A percentile compares a stretch with the other conserved stretches of the same genome.
These are phyloP conservation scores for Stygiomarasmius scandens DNA, from an alignment of 1,284 basidiomycete species.

Conservation along the genomic window DNA sequence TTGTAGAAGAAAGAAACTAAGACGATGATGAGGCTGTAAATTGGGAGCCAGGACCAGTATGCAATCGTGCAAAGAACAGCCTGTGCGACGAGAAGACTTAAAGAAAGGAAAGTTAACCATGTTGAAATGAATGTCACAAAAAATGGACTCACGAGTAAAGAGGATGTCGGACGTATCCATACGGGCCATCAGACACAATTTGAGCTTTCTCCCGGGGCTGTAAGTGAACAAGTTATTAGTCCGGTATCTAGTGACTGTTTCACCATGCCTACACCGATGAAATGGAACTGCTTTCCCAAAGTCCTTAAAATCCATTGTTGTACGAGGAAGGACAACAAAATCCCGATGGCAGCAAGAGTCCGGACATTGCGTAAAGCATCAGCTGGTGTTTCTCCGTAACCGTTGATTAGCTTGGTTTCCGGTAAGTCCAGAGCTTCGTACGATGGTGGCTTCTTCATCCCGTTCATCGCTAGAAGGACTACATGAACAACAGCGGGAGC, in stretches of 20 bases:
- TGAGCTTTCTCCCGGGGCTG: slow-evolving; percentile 33
- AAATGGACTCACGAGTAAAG: slow-evolving; percentile 26
- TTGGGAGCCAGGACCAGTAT: slow-evolving; percentile 39
- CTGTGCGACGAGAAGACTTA: slow-evolving; percentile 31
- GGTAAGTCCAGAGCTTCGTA: slow-evolving; percentile 1
- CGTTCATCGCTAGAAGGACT: not conserved
- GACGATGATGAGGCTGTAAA: slow-evolving; percentile 27
- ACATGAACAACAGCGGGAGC: slow-evolving; percentile 1
- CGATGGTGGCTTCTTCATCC: not conserved
- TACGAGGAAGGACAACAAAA: slow-evolving; percentile 15
- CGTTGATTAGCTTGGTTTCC: not conserved
- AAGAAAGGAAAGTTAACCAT: not conserved
- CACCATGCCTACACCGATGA: not conserved
- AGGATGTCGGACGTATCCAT: slow-evolving; percentile 36
- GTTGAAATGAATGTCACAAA: not conserved
- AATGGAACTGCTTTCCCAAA: slow-evolving; percentile 3
- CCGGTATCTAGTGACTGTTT: not conserved
- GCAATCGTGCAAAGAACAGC: slow-evolving; percentile 29
- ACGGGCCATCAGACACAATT: slow-evolving; percentile 30
- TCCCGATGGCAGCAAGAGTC: slow-evolving; percentile 26
- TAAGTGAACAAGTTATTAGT: not conserved
- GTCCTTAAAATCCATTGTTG: not conserved
- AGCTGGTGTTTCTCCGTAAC: not conserved
- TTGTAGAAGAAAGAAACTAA: slow-evolving; percentile 30
- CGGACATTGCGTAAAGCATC: not conserved